phyloP scores from a whole-genome alignment of 768 basidiomycete genomes.

The Suillus luteus region DNA sequence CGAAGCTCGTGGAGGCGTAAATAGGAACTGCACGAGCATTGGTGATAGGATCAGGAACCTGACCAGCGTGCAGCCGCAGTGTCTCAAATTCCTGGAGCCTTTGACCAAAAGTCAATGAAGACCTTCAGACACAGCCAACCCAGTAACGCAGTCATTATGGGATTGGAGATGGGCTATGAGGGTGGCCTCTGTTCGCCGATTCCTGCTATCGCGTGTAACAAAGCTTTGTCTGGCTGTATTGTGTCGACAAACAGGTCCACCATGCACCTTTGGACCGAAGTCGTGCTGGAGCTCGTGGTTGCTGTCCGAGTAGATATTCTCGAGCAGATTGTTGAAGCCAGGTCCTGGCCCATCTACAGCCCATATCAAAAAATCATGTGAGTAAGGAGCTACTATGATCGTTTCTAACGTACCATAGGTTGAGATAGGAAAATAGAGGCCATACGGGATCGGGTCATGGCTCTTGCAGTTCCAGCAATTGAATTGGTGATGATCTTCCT shows the following conservation, averaged over 20 bases:
- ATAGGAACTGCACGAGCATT: slow-evolving; percentile 66
- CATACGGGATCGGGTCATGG: slow-evolving; percentile 46
- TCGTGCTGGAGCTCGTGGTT: slow-evolving; percentile 85
- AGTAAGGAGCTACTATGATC: background rate
- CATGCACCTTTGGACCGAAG: slow-evolving; percentile 86
- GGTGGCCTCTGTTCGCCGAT: slow-evolving; percentile 69
- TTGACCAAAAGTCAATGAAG: background rate
- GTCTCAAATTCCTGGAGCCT: slow-evolving; percentile 60
- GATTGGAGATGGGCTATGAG: slow-evolving; percentile 84
- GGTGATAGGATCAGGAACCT: slow-evolving; percentile 50
- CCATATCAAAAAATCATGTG: slow-evolving; percentile 8
- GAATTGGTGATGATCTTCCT: slow-evolving; percentile 79
- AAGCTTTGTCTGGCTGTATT: slow-evolving; percentile 72
- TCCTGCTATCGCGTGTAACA: slow-evolving; percentile 60
- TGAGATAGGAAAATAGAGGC: slow-evolving; percentile 64
- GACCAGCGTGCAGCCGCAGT: slow-evolving; percentile 63
- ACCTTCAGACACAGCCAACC: slow-evolving; percentile 46
- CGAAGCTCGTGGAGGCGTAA: slow-evolving; percentile 56
- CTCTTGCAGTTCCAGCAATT: slow-evolving; percentile 55
- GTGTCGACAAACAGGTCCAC: slow-evolving; percentile 78
- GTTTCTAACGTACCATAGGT: slow-evolving; percentile 58
- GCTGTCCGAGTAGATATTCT: slow-evolving; percentile 87
- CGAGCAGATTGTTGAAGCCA: slow-evolving; percentile 84
- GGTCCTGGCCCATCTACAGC: slow-evolving; percentile 83
- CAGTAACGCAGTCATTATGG: slow-evolving; percentile 78